phyloP scores from a whole-genome alignment of 495 filamentous ascomycete species.

The Aspergillus avenaceus region DNA sequence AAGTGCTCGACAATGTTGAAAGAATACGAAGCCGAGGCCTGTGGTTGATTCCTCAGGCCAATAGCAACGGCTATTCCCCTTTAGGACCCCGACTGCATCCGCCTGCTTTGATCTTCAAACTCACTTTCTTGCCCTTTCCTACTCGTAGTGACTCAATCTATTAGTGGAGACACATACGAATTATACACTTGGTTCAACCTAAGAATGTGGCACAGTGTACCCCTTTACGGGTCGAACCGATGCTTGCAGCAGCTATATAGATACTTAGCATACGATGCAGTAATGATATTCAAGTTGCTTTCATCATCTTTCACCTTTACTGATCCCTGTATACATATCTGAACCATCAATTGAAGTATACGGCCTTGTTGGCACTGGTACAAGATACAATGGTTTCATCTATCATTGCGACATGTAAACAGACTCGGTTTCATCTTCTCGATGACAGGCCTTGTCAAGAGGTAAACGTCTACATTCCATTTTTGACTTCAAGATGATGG shows the following conservation, averaged over 20 bases:
- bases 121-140: background rate
- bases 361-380: background rate
- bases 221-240: background rate
- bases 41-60: constrained; percentile 4
- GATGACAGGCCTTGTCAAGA: constrained; percentile 38
- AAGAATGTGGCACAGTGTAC: background rate
- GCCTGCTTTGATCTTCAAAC: background rate
- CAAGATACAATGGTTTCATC: constrained; percentile 17
- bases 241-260: no score
- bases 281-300: no score
- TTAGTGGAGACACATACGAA: background rate
- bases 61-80: constrained; percentile 17
- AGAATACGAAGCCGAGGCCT: background rate
- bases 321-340: background rate
- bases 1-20: no score
- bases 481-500: background rate
- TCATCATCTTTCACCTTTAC: background rate
- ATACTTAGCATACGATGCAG: no score
- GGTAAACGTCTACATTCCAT: constrained; percentile 15
- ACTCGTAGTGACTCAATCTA: constrained; percentile 2
- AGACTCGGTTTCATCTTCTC: constrained; percentile 43
- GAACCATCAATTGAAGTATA: background rate
- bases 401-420: constrained; percentile 45
- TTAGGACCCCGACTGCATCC: constrained; percentile 28
- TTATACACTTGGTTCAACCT: background rate